phyloP scores from a whole-genome alignment of 768 basidiomycete genomes.

The Rhodosporidiobolus sp. region DNA sequence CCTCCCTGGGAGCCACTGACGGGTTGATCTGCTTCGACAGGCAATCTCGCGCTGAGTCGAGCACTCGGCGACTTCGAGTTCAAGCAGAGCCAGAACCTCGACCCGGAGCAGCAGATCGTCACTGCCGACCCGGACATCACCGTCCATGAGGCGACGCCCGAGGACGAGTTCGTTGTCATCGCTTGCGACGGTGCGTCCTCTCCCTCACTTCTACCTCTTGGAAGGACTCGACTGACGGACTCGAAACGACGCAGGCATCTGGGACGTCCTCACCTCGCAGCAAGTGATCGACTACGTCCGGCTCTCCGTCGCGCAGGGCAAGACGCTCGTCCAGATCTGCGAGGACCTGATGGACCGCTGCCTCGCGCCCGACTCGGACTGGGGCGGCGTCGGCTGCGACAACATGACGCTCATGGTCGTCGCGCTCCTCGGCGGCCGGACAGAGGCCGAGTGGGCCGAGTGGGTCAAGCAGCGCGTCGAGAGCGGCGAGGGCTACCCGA shows the following conservation, averaged over 20 bases:
- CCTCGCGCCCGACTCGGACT: constrained; percentile 86
- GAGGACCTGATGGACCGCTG: constrained; percentile 89
- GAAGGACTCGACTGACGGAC: background rate
- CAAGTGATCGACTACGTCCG: constrained; percentile 87
- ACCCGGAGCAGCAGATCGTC: constrained; percentile 87
- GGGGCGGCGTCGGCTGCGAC: constrained; percentile 94
- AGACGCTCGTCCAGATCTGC: constrained; percentile 74
- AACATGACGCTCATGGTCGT: constrained; percentile 97
- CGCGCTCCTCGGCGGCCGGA: constrained; percentile 77
- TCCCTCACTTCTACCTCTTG: background rate
- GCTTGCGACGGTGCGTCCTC: constrained; percentile 82
- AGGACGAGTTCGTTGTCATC: constrained; percentile 94
- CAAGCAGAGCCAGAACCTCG: constrained; percentile 81
- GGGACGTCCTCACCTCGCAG: constrained; percentile 94
- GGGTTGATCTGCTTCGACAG: constrained; percentile 51
- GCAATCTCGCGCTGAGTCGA: constrained; percentile 90
- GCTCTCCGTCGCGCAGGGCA: constrained; percentile 72
- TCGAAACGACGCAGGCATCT: constrained; percentile 69
- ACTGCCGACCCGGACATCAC: constrained; percentile 91
- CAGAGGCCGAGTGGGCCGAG: constrained; percentile 85
- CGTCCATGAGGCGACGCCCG: constrained; percentile 71
- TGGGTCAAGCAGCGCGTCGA: constrained; percentile 85
- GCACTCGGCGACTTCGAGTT: constrained; percentile 98
- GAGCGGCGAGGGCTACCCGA: constrained; percentile 68
- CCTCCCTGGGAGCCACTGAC: background rate